A percentile compares a stretch with the other conserved stretches of the same genome.
These are phyloP conservation scores for Phytophthora pseudosyringae DNA, from an alignment of 352 stramenopile genomes.

Conservation along the genomic window DNA sequence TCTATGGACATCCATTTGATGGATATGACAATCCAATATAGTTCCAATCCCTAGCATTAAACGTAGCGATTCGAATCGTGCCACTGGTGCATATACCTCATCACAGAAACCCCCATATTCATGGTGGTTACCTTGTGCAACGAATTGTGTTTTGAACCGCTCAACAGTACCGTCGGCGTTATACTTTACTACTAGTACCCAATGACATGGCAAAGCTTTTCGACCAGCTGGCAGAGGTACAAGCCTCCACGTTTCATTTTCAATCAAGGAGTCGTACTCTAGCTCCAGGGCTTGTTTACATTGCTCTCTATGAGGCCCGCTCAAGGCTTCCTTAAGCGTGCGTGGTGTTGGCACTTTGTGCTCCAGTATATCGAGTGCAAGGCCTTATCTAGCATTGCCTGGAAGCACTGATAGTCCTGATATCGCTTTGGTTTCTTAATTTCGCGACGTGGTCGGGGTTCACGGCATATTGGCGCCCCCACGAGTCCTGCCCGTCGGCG, in stretches of 20 bases:
- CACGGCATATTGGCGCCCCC: too few species aligned
- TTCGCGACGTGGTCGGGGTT: too few species aligned
- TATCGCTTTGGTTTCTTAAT: background rate
- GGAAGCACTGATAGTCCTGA: constrained; percentile 13
- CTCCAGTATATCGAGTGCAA: background rate
- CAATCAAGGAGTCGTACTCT: constrained; percentile 12
- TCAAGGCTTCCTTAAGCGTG: constrained; percentile 6
- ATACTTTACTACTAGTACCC: constrained; percentile 18
- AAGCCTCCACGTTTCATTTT: constrained; percentile 8
- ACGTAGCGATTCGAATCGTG: constrained; percentile 5
- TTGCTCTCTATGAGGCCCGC: constrained; percentile 8
- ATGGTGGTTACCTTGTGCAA: too few species aligned
- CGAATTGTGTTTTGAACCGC: too few species aligned
- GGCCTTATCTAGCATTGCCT: too few species aligned
- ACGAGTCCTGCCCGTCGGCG: too few species aligned
- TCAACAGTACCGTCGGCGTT: constrained; percentile 14
- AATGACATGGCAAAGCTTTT: constrained; percentile 17
- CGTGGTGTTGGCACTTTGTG: constrained; percentile 12
- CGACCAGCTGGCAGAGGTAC: background rate
- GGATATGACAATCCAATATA: too few species aligned
- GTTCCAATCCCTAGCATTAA: constrained; percentile 11
- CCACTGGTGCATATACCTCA: background rate
- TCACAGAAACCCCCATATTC: too few species aligned
- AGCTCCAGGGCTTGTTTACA: constrained; percentile 8
- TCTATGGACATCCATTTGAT: too few species aligned